Conservation (phyloP, 768 basidiomycete genomes). For the Dacryopinax spathularia region DNA sequence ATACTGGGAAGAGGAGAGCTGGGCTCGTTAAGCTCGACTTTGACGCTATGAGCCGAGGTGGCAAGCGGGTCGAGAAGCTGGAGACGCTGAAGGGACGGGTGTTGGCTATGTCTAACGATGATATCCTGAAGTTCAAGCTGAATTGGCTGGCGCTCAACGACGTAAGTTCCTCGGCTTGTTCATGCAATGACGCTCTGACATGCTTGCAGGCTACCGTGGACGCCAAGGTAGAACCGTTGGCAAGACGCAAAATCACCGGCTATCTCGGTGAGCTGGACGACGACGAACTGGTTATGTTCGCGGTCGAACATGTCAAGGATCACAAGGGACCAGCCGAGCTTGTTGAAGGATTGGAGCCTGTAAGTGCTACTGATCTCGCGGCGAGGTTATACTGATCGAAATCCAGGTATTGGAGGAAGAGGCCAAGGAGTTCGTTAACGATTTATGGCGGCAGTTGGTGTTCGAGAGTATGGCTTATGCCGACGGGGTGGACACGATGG, state of each 20-base stretch:
- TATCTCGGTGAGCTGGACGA: slow-evolving; percentile 87
- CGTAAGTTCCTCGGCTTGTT: slow-evolving; percentile 37
- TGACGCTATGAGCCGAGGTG: slow-evolving; percentile 62
- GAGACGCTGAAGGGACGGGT: slow-evolving; percentile 63
- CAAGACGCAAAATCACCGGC: slow-evolving; percentile 68
- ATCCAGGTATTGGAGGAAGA: slow-evolving; percentile 86
- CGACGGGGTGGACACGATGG: slow-evolving; percentile 76
- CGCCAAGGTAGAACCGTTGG: slow-evolving; percentile 70
- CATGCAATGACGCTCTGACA: not conserved
- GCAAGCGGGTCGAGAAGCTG: slow-evolving; percentile 64
- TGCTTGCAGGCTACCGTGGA: slow-evolving; percentile 53
- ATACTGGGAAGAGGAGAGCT: slow-evolving; percentile 60
- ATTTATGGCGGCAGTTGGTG: slow-evolving; percentile 81
- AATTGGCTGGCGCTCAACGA: slow-evolving; percentile 85
- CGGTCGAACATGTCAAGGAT: slow-evolving; percentile 82
- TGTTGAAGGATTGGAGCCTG: slow-evolving; percentile 80
- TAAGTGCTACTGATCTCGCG: too few species aligned
- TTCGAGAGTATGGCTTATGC: slow-evolving; percentile 91
- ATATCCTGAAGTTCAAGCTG: slow-evolving; percentile 68
- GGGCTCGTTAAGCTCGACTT: slow-evolving; percentile 86
- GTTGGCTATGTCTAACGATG: slow-evolving; percentile 55
- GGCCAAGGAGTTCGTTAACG: slow-evolving; percentile 59
- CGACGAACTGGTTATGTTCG: slow-evolving; percentile 88
- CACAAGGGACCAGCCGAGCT: slow-evolving; percentile 74
- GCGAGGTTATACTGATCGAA: not conserved